Base-by-base conservation (phyloP, 495 filamentous ascomycete species). In the Evansstolkia leycettana region DNA sequence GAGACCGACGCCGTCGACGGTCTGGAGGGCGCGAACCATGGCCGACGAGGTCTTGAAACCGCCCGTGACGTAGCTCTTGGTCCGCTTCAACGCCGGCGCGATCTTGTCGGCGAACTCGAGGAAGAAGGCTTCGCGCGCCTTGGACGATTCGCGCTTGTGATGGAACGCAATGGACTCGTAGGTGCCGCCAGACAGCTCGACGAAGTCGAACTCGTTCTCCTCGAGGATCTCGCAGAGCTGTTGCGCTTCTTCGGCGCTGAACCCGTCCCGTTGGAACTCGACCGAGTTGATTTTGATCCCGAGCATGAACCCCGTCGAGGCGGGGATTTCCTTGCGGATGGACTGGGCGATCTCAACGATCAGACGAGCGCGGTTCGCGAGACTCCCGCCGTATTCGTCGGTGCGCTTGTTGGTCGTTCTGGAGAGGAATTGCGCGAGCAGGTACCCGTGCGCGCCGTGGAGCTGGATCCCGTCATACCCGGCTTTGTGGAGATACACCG, bases 251-350 rank as follows among this genome's bases (percentile, higher is more conserved):
- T 73, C 65, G 5, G 69, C 50, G 24, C 60, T 39, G 47, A 80
- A 71, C 8, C 76, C 76, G 11, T 62, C 53, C 11, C 68, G 60
- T 47, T 83, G 73, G 52, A 80, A 80, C 50, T 82, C 76, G 41
- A 78, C 74, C 42, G 66, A 74, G 56, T 82, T 82, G 46, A 82
- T 54, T 55, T 82, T 80, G 52, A 86, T 71, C 7, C 83, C 71
- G 16, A 84, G 46, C 43, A 82, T 71, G 16, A 87, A 51, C 3
- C 80, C 78, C 65, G 75, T 80, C 0, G 47, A 47, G 5, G 52
- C 51, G 2, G 81, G 80, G 24, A 84, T 73, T 47, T 42, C 75
- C 60, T 41, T 75, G 5, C 63, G 63, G 41, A 77, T 64, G 3
- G 57, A 67, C 15, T 57, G 36, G 2, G 62, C 62, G 31, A 78